phyloP scores from a whole-genome alignment of 2,329 filamentous ascomycete genomes.

The Colletotrichum agaves region DNA sequence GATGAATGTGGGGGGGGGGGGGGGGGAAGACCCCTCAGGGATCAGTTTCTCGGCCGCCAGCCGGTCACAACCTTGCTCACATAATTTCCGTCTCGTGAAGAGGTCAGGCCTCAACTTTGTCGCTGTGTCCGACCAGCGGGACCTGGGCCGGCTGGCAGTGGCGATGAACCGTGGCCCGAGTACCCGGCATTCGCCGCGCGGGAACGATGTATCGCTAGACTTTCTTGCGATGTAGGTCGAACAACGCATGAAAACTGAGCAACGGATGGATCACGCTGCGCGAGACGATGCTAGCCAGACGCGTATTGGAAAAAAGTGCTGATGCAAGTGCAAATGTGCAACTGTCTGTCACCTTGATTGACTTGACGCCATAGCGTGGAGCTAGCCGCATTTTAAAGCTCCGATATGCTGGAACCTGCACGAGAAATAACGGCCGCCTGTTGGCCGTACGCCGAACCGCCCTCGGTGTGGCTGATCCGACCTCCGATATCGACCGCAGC shows the following conservation, averaged over 20 bases:
- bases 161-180: constrained; percentile 2
- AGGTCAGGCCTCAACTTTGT: not conserved
- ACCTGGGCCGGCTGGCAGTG: not conserved
- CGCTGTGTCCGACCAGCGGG: not conserved
- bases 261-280: not conserved
- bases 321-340: too few relatives aligned
- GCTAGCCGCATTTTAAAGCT: constrained; percentile 15
- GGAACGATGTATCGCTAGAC: not conserved
- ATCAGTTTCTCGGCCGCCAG: not conserved
- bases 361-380: constrained; percentile 20
- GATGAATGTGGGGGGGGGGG: constrained; percentile 34
- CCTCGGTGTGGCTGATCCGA: constrained; percentile 34
- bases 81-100: constrained; percentile 1
- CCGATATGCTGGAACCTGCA: constrained; percentile 12
- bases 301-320: not conserved
- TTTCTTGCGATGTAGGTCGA: not conserved
- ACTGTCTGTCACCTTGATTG: not conserved
- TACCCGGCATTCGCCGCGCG: not conserved
- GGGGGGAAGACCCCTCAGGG: constrained; percentile 25
- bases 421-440: constrained; percentile 9
- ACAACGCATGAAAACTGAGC: not conserved
- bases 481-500: constrained; percentile 36
- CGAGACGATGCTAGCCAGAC: not conserved
- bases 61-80: constrained; percentile 7
- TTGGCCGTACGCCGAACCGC: constrained; percentile 35